phyloP scores from a whole-genome alignment of 2,329 filamentous ascomycete species.

The Sclerotinia borealis region DNA sequence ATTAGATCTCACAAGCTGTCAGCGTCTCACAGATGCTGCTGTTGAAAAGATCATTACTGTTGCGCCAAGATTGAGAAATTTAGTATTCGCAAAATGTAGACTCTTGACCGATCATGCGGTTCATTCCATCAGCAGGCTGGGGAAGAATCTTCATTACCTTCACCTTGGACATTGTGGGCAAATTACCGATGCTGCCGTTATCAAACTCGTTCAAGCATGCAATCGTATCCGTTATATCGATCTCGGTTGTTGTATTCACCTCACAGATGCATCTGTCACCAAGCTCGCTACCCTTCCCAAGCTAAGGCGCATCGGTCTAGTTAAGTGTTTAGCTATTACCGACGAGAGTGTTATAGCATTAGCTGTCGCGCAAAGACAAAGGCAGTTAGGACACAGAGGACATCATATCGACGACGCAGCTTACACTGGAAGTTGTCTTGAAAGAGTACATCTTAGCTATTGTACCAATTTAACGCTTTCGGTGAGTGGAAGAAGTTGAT shows the following conservation, averaged over 20 bases:
- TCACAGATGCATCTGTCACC: slow-evolving; percentile 83
- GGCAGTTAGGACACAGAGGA: neutral
- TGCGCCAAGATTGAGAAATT: slow-evolving; percentile 81
- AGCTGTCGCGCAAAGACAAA: slow-evolving; percentile 44
- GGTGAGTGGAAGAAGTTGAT: slow-evolving; percentile 46
- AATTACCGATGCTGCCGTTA: slow-evolving; percentile 85
- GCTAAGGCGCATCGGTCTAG: slow-evolving; percentile 85
- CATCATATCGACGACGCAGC: slow-evolving; percentile 1
- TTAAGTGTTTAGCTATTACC: slow-evolving; percentile 88
- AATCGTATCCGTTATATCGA: slow-evolving; percentile 97
- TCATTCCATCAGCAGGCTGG: slow-evolving; percentile 76
- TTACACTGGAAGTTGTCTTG: slow-evolving; percentile 45
- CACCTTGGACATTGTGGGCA: slow-evolving; percentile 90
- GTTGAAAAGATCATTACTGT: slow-evolving; percentile 82
- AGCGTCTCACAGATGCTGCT: slow-evolving; percentile 75
- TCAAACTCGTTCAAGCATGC: slow-evolving; percentile 74
- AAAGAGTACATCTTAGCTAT: slow-evolving; percentile 94
- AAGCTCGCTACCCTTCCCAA: slow-evolving; percentile 84
- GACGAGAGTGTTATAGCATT: slow-evolving; percentile 82
- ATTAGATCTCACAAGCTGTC: slow-evolving; percentile 85
- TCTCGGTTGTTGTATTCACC: slow-evolving; percentile 82
- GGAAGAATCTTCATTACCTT: slow-evolving; percentile 95
- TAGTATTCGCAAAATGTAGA: slow-evolving; percentile 90
- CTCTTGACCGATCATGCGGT: slow-evolving; percentile 89
- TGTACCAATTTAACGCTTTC: slow-evolving; percentile 77